phyloP scores from a whole-genome alignment of 2,329 filamentous ascomycete genomes.

The Cephalotrichum gorgonifer region DNA sequence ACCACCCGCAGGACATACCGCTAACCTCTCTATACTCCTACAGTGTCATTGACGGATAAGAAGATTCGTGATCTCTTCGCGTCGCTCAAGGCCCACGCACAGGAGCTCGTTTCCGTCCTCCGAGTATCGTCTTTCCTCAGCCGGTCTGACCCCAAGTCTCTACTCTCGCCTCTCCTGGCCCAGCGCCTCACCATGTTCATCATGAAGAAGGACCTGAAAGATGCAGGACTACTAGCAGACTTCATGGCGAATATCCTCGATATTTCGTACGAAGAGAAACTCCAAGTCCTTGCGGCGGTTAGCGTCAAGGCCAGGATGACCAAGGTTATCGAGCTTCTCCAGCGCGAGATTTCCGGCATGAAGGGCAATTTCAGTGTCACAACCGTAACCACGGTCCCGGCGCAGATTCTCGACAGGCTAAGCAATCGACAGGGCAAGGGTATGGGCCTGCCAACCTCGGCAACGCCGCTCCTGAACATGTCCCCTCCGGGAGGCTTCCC shows the following conservation, averaged over 20 bases:
- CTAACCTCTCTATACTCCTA: neutral
- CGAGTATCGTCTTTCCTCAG: conserved; percentile 77
- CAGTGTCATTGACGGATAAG: conserved; percentile 31
- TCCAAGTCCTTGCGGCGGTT: conserved; percentile 73
- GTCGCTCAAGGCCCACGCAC: conserved; percentile 72
- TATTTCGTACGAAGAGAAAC: conserved; percentile 79
- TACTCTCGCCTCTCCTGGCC: conserved; percentile 74
- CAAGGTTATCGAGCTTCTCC: conserved; percentile 73
- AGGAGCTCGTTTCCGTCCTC: conserved; percentile 76
- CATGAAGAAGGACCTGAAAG: conserved; percentile 65
- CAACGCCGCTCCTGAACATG: conserved; percentile 23
- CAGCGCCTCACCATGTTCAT: conserved; percentile 83
- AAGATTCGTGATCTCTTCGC: conserved; percentile 63
- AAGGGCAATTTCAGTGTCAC: conserved; percentile 84
- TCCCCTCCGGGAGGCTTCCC: conserved; percentile 6
- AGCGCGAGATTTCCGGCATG: conserved; percentile 70
- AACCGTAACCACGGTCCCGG: conserved; percentile 56
- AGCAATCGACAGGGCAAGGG: conserved; percentile 24
- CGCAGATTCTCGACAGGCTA: conserved; percentile 50
- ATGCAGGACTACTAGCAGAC: conserved; percentile 80
- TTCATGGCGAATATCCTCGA: conserved; percentile 95
- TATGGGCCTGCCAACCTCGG: conserved; percentile 12
- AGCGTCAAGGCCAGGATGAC: conserved; percentile 69
- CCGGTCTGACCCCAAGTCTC: conserved; percentile 50
- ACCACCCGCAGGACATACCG: neutral